Evolutionary conservation across 2,329 filamentous ascomycete genomes (phyloP), one percentile per base, ranked within the genome.

Genomic region (Sclerotinia spermophila): DNA sequence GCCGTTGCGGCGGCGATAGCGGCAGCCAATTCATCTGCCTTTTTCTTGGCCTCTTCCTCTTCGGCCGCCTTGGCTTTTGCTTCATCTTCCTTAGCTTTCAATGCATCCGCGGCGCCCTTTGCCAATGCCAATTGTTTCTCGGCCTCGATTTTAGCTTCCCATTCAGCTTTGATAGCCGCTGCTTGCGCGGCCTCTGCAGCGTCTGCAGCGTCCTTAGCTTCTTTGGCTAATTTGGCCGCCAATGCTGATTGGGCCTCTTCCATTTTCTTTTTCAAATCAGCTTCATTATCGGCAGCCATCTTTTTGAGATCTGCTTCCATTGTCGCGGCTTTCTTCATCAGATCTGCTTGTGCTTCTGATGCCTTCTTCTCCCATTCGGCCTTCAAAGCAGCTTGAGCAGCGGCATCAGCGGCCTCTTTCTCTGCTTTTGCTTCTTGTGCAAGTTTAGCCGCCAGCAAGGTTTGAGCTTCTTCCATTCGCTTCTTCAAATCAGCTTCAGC

Each of bases 1-100:
- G 83, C 82, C 53, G 82, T 82, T n/a, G 84, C 83, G 65, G 83
- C 81, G 19, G 81, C 74, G 15, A 68, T 59, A 44, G 73, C 73
- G 2, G 44, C 71, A 4, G 61, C 53, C 7, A 73, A 71, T 48
- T 72, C 73, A 21, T 76, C 75, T 13, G 70, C 73, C 40, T 74
- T 73, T 79, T 51, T 81, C 81, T 64, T 83, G 33, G 83, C 82
- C 72, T 83, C 85, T 77, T 86, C 85, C 53, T 82, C 82, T 33
- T 83, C 83, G 68, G 83, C 83, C 67, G 84, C 84, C 40, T 83
- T 83, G 2, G 81, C 82, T 24, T 83, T 83, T 24, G 80, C 72
- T 33, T 81, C 75, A 78, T 82, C 68, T 72, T 77, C 73, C 78
- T 78, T 56, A 73, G 78, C 72, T 38, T 81, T 73, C 64, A 74